Evolutionary conservation across 257 asterid genomes (phyloP).

Genomic region (Nicotiana benthamiana): DNA sequence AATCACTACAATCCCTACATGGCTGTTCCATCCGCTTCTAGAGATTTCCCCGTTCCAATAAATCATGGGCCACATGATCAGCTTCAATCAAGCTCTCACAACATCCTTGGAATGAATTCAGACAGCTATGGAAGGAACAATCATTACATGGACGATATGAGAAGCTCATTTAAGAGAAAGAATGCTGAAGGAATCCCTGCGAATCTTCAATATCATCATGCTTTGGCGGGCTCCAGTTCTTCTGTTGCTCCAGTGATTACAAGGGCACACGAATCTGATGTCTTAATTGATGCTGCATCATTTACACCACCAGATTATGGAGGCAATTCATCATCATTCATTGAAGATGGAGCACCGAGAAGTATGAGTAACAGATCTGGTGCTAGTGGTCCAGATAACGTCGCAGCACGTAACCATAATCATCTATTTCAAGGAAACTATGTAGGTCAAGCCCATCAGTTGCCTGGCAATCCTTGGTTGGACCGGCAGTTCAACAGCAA

Average conservation of each 20-base stretch:
- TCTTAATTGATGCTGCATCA: slow-evolving; percentile 22
- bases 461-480: slow-evolving; percentile 68
- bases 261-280: slow-evolving; percentile 36
- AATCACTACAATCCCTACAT: slow-evolving; percentile 52
- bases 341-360: slow-evolving; percentile 31
- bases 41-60: slow-evolving; percentile 52
- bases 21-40: slow-evolving; percentile 47
- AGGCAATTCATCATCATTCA: slow-evolving; percentile 22
- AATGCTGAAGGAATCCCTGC: slow-evolving; percentile 39
- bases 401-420: slow-evolving; percentile 28
- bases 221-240: slow-evolving; percentile 63
- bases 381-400: slow-evolving; percentile 40
- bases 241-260: slow-evolving; percentile 33
- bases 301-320: slow-evolving; percentile 27
- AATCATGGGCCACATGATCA: slow-evolving; percentile 47
- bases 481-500: slow-evolving; percentile 43
- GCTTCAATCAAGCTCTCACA: slow-evolving; percentile 26
- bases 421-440: slow-evolving; percentile 52
- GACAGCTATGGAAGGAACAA: slow-evolving; percentile 33
- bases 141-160: slow-evolving; percentile 36
- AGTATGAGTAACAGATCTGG: slow-evolving; percentile 37
- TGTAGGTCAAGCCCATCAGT: slow-evolving; percentile 44
- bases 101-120: slow-evolving; percentile 27
- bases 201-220: slow-evolving; percentile 25
- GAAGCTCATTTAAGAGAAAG: slow-evolving; percentile 63